phyloP scores from a whole-genome alignment of 208 protist species.

The Trichomonas gallinae region DNA sequence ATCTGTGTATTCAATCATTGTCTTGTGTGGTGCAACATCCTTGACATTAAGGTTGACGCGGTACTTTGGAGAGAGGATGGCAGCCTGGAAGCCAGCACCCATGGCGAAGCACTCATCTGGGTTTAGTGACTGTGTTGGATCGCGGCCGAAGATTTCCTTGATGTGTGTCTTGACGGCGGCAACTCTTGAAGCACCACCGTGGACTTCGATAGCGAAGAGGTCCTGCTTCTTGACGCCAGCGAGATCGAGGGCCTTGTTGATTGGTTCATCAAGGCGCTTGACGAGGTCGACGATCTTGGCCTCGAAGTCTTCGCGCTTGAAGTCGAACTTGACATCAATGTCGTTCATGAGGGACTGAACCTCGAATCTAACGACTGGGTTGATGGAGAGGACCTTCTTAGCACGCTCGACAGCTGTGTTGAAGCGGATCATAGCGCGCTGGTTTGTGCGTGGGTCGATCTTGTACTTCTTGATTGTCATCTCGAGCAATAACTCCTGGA shows the following conservation, averaged over 20 bases:
- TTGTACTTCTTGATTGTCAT: constrained; percentile 24
- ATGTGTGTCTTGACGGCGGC: constrained; percentile 20
- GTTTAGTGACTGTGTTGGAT: background rate
- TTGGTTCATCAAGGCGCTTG: constrained; percentile 25
- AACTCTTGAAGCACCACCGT: constrained; percentile 31
- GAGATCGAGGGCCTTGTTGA: constrained; percentile 21
- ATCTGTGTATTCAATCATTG: background rate
- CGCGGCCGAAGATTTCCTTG: constrained; percentile 5
- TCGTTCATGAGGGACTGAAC: constrained; percentile 36
- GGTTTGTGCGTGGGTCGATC: constrained; percentile 30
- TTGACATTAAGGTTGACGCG: background rate
- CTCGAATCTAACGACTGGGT: constrained; percentile 25
- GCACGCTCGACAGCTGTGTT: background rate
- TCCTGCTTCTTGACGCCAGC: constrained; percentile 26
- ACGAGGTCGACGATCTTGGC: background rate
- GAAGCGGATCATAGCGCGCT: constrained; percentile 26
- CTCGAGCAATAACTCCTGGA: constrained; percentile 17
- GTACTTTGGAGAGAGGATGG: background rate
- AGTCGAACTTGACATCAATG: constrained; percentile 26
- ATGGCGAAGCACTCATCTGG: background rate
- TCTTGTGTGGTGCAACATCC: background rate
- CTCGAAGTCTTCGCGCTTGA: constrained; percentile 34
- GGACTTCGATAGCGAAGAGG: constrained; percentile 32
- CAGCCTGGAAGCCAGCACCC: constrained; percentile 17
- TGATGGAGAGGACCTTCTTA: constrained; percentile 33